These are phyloP conservation scores for Colletotrichum sp. DNA, from an alignment of 2,329 filamentous ascomycete genomes.

Conservation along the genomic window DNA sequence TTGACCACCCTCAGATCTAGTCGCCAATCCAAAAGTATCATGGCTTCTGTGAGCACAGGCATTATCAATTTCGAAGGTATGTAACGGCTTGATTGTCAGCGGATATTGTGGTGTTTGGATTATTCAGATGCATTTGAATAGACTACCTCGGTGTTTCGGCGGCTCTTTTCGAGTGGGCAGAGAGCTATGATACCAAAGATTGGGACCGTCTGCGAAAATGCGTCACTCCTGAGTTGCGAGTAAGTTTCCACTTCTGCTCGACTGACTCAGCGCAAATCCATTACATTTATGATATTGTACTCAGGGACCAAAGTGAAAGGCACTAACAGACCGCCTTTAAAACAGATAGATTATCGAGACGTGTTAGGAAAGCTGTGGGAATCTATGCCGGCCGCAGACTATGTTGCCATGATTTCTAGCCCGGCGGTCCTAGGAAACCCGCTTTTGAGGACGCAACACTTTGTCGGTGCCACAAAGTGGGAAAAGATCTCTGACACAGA, in stretches of 20 bases:
- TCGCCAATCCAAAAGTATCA: background rate
- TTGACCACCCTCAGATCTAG: background rate
- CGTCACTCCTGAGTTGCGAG: constrained; percentile 49
- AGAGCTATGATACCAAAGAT: constrained; percentile 70
- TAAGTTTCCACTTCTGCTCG: constrained; percentile 54
- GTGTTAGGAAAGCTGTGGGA: constrained; percentile 66
- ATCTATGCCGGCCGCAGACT: constrained; percentile 64
- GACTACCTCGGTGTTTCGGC: constrained; percentile 55
- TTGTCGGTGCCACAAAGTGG: constrained; percentile 66
- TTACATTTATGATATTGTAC: background rate
- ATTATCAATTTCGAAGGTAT: background rate
- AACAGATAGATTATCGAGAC: constrained; percentile 72
- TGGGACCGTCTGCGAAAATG: constrained; percentile 62
- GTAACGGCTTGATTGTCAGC: background rate
- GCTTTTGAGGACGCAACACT: constrained; percentile 68
- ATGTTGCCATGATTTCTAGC: constrained; percentile 63
- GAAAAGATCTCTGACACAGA: constrained; percentile 62
- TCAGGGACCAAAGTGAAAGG: background rate
- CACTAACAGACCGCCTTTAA: background rate
- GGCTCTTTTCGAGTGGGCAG: constrained; percentile 65
- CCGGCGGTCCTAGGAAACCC: constrained; percentile 64
- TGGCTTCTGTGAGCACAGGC: background rate
- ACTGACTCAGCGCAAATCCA: constrained; percentile 42
- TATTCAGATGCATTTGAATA: constrained; percentile 21
- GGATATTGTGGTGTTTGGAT: background rate